These are phyloP conservation scores for Hypericum perforatum DNA, from an alignment of 345 rosid species.

Conservation along the genomic window DNA sequence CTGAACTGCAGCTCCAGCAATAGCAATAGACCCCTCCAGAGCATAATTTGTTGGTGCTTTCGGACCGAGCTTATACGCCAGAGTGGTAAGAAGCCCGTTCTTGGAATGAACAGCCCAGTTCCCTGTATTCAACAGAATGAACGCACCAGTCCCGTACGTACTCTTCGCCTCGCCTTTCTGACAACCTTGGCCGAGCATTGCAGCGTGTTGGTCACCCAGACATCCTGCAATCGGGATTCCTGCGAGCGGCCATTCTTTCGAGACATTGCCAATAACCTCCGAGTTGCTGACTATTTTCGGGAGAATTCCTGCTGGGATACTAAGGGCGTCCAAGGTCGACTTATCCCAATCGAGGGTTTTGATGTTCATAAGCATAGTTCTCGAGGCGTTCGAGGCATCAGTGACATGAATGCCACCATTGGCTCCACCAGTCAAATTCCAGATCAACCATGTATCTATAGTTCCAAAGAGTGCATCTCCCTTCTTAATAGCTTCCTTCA, in stretches of 20 bases:
- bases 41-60: slow-evolving; percentile 73
- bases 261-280: slow-evolving; percentile 60
- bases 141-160: slow-evolving; percentile 93
- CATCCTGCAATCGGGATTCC: slow-evolving; percentile 82
- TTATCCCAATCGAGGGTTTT: slow-evolving; percentile 73
- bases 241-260: slow-evolving; percentile 75
- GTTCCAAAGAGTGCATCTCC: slow-evolving; percentile 87
- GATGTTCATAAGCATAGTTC: slow-evolving; percentile 91
- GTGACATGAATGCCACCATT: slow-evolving; percentile 72
- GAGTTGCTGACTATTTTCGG: slow-evolving; percentile 81
- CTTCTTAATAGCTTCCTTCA: slow-evolving; percentile 41
- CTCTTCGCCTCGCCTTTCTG: slow-evolving; percentile 85
- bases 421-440: slow-evolving; percentile 87
- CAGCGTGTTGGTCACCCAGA: slow-evolving; percentile 95
- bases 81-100: slow-evolving; percentile 76
- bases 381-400: slow-evolving; percentile 84
- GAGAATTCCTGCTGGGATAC: slow-evolving; percentile 48
- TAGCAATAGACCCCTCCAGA: slow-evolving; percentile 89
- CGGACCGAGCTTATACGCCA: slow-evolving; percentile 87
- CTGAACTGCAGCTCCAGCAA: slow-evolving; percentile 96
- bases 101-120: slow-evolving; percentile 46
- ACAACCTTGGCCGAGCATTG: slow-evolving; percentile 92
- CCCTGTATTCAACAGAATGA: slow-evolving; percentile 89
- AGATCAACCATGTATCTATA: slow-evolving; percentile 76
- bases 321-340: slow-evolving; percentile 37